phyloP scores from a whole-genome alignment of 169 alveolate genomes.

The Plasmodium vivax region DNA sequence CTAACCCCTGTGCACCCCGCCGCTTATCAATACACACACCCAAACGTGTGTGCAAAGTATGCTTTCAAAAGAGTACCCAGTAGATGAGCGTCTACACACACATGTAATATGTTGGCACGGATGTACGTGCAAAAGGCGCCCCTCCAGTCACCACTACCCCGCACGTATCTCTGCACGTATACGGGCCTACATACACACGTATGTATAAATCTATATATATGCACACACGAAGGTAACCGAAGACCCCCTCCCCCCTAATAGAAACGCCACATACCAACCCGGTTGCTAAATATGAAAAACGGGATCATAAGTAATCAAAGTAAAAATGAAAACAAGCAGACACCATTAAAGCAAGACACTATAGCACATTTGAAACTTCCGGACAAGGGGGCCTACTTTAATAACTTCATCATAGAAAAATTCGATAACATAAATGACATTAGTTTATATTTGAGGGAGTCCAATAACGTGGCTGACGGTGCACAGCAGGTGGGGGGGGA shows the following conservation, averaged over 20 bases:
- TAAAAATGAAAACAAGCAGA: constrained; percentile 14
- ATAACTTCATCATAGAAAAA: constrained; percentile 18
- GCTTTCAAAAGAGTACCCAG: background rate
- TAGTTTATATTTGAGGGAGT: constrained; percentile 13
- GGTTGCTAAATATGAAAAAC: constrained; percentile 32
- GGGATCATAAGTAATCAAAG: background rate
- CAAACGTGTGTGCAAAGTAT: background rate
- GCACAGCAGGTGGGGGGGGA: background rate
- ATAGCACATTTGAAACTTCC: background rate
- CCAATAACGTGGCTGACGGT: background rate
- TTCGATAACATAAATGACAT: constrained; percentile 29
- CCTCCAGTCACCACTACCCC: background rate
- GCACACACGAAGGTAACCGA: background rate
- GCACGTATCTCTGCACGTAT: background rate
- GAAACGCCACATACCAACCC: background rate
- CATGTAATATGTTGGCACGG: background rate
- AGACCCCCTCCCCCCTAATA: background rate
- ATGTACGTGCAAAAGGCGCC: background rate
- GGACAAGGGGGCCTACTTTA: background rate
- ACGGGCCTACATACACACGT: background rate
- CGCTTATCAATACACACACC: background rate
- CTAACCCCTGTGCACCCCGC: background rate
- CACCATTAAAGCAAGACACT: constrained; percentile 11
- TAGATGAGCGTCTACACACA: background rate
- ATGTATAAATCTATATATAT: background rate